phyloP scores from a whole-genome alignment of 1,139 yeast species.

The Kodamaea sp. region DNA sequence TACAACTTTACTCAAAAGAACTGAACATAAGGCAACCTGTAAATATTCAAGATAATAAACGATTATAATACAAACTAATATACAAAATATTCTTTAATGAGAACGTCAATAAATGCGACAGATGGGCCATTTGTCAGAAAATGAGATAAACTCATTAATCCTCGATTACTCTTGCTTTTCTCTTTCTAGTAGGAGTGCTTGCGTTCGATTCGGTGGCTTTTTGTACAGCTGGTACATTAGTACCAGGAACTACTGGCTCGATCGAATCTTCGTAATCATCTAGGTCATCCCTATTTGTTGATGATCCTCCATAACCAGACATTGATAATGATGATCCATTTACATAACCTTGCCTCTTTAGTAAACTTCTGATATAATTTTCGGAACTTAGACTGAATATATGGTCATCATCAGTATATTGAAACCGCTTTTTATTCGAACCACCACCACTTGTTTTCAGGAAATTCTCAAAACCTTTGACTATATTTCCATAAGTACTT shows the following conservation, averaged over 20 bases:
- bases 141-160: slow-evolving; percentile 17
- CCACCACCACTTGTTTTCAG: slow-evolving; percentile 44
- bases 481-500: slow-evolving; percentile 68
- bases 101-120: background rate
- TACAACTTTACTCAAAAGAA: slow-evolving; percentile 43
- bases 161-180: slow-evolving; percentile 31
- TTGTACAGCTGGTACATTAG: slow-evolving; percentile 4
- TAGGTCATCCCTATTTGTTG: slow-evolving; percentile 29
- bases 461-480: slow-evolving; percentile 85
- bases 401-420: slow-evolving; percentile 76
- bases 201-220: slow-evolving; percentile 7
- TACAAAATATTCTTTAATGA: background rate
- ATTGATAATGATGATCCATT: background rate
- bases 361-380: slow-evolving; percentile 60
- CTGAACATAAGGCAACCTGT: background rate
- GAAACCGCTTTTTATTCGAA: slow-evolving; percentile 50
- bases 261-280: slow-evolving; percentile 47
- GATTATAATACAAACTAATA: background rate
- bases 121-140: background rate
- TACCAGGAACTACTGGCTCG: slow-evolving; percentile 23
- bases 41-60: background rate
- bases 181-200: slow-evolving; percentile 34
- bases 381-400: slow-evolving; percentile 80
- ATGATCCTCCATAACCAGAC: no score
- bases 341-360: slow-evolving; percentile 31